A percentile compares a stretch with the other conserved stretches of the same genome.
Conservation (phyloP, 1,284 basidiomycete species). For the Trichosporon sp. region DNA sequence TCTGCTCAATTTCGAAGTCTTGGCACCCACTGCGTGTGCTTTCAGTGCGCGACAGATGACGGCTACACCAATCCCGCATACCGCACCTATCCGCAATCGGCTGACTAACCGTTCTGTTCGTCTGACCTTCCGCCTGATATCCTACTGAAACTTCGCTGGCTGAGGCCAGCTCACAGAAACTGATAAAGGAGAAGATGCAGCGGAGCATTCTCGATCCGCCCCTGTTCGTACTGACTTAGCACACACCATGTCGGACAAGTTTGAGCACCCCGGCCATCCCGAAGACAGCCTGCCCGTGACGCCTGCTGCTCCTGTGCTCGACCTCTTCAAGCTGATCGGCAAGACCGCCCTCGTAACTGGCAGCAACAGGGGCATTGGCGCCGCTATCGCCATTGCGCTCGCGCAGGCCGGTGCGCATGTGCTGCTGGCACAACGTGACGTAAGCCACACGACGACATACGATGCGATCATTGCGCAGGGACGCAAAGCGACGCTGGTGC, state of each 20-base stretch:
- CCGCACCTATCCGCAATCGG: background rate
- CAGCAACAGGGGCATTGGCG: slow-evolving; percentile 26
- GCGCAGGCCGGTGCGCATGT: slow-evolving; percentile 63
- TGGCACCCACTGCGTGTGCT: background rate
- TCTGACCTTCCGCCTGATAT: too few relatives aligned
- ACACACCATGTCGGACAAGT: background rate
- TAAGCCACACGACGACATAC: slow-evolving; percentile 56
- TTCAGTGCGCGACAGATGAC: background rate
- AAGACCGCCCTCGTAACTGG: slow-evolving; percentile 41
- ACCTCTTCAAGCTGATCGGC: slow-evolving; percentile 44
- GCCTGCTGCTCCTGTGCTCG: slow-evolving; percentile 8
- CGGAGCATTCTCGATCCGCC: background rate
- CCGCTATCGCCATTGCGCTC: slow-evolving; percentile 42
- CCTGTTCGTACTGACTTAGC: background rate
- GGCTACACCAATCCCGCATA: background rate
- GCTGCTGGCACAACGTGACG: slow-evolving; percentile 62
- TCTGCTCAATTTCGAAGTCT: background rate
- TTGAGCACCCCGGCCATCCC: background rate
- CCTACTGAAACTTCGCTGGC: background rate
- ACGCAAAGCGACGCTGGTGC: slow-evolving; percentile 51
- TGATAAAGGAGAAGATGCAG: background rate
- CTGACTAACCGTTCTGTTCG: background rate
- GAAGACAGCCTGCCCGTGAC: slow-evolving; percentile 7
- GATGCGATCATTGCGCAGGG: slow-evolving; percentile 50
- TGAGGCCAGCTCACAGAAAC: background rate